Percentiles rank a stretch among this genome's conserved stretches.
Conservation (phyloP, 257 asterid species). For the Plantago elongata region DNA sequence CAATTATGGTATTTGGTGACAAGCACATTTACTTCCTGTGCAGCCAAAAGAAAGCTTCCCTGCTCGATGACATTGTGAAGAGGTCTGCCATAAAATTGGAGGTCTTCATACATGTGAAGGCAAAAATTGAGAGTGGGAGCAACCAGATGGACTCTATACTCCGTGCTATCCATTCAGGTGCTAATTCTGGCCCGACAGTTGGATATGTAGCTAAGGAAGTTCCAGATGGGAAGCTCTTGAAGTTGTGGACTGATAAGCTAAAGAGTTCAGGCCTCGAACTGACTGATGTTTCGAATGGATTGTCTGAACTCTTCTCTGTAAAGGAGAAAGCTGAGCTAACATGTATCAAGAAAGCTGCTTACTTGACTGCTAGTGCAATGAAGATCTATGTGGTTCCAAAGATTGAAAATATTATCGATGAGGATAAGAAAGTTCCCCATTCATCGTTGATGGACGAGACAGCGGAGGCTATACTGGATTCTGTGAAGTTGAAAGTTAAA, state of each 20-base stretch:
- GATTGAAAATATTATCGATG: conserved; percentile 56
- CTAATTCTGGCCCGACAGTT: conserved; percentile 26
- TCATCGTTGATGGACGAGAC: conserved; percentile 63
- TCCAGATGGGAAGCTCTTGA: conserved; percentile 60
- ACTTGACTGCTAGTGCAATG: conserved; percentile 55
- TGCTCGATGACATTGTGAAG: conserved; percentile 42
- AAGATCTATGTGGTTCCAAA: conserved; percentile 60
- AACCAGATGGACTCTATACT: conserved; percentile 43
- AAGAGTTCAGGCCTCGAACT: conserved; percentile 38
- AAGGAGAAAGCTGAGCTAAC: conserved; percentile 53
- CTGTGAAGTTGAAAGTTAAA: conserved; percentile 54
- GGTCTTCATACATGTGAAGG: conserved; percentile 49
- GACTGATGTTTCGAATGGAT: conserved; percentile 50
- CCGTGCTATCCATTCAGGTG: conserved; percentile 28
- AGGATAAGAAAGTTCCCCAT: conserved; percentile 69
- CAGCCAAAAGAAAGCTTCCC: conserved; percentile 53
- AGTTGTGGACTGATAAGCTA: conserved; percentile 53
- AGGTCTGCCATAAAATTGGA: conserved; percentile 41
- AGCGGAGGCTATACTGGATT: conserved; percentile 62
- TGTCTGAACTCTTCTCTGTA: conserved; percentile 57
- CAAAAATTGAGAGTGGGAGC: conserved; percentile 47
- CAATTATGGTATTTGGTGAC: conserved; percentile 57
- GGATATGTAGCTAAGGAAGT: conserved; percentile 55
- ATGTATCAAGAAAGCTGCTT: conserved; percentile 57
- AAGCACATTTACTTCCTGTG: conserved; percentile 49